Conservation (phyloP, 2,329 filamentous ascomycete species). For the Aspergillus pseudonomiae region DNA sequence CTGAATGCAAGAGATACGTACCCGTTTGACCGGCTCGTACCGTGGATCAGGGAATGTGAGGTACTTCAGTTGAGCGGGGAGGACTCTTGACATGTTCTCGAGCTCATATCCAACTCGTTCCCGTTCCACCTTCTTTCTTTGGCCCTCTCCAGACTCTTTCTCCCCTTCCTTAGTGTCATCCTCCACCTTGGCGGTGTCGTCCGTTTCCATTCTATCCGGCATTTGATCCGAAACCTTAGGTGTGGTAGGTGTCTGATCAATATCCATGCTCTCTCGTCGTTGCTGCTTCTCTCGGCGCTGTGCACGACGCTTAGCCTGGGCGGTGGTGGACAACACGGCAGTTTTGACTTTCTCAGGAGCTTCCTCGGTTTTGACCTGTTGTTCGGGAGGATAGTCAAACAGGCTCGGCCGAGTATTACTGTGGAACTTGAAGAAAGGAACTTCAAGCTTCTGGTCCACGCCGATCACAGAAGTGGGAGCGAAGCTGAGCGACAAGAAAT, state of each 20-base stretch:
- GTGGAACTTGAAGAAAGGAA: conserved; percentile 93
- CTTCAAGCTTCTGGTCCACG: conserved; percentile 89
- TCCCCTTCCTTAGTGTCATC: conserved; percentile 62
- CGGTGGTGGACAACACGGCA: conserved; percentile 92
- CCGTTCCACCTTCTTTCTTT: conserved; percentile 90
- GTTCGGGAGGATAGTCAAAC: conserved; percentile 97
- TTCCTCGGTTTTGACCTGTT: conserved; percentile 92
- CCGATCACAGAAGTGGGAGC: conserved; percentile 96
- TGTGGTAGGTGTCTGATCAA: conserved; percentile 77
- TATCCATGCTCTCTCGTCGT: conserved; percentile 90
- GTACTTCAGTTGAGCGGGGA: conserved; percentile 91
- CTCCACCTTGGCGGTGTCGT: conserved; percentile 62
- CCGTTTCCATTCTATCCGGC: conserved; percentile 83
- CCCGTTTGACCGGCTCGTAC: conserved; percentile 92
- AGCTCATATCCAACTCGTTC: conserved; percentile 97
- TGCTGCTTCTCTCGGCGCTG: conserved; percentile 92
- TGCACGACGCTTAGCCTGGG: conserved; percentile 91
- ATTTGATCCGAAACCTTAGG: conserved; percentile 64
- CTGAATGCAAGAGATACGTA: conserved; percentile 45
- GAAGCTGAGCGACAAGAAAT: conserved; percentile 95
- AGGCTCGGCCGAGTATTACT: conserved; percentile 91
- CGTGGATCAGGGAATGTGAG: conserved; percentile 88
- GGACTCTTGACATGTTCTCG: conserved; percentile 93
- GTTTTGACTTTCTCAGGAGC: conserved; percentile 92
- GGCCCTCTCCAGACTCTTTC: conserved; percentile 61